These are phyloP conservation scores for Aphanomyces euteiches DNA, from an alignment of 352 stramenopile genomes.

Conservation along the genomic window DNA sequence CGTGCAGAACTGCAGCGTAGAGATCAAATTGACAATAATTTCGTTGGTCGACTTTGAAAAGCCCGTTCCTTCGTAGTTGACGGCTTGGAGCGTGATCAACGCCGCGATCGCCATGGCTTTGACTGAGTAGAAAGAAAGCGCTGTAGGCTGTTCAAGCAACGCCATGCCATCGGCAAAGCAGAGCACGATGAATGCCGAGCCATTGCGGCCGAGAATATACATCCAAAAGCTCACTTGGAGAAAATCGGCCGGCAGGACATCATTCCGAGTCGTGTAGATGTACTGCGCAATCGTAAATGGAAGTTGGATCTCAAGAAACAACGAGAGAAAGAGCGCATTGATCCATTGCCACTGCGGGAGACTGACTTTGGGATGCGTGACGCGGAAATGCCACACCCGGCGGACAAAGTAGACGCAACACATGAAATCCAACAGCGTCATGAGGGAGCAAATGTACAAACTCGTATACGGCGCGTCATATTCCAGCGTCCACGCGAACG, in stretches of 20 bases:
- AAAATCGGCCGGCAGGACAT: neutral
- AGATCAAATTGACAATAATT: neutral
- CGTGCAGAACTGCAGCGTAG: neutral
- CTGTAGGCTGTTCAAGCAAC: neutral
- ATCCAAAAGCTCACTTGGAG: conserved; percentile 16
- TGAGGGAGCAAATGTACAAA: neutral
- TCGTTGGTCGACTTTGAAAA: neutral
- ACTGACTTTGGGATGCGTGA: neutral
- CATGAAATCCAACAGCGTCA: conserved; percentile 8
- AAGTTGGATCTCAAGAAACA: conserved; percentile 5
- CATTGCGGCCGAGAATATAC: conserved; percentile 18
- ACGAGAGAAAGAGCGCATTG: neutral
- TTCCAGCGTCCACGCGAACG: neutral
- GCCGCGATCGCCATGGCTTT: neutral
- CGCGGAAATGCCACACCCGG: neutral
- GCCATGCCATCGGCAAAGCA: conserved; percentile 29
- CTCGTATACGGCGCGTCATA: conserved; percentile 10
- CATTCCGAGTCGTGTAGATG: neutral
- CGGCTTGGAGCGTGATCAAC: conserved; percentile 10
- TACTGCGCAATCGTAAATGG: conserved; percentile 13
- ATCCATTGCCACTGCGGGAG: conserved; percentile 28
- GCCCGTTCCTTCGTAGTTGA: neutral
- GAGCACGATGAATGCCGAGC: conserved; percentile 7
- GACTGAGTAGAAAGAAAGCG: conserved; percentile 4
- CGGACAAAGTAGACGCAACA: conserved; percentile 16